These are phyloP conservation scores for Penicillium corylophilum DNA, from an alignment of 2,329 filamentous ascomycete species.

Conservation along the genomic window DNA sequence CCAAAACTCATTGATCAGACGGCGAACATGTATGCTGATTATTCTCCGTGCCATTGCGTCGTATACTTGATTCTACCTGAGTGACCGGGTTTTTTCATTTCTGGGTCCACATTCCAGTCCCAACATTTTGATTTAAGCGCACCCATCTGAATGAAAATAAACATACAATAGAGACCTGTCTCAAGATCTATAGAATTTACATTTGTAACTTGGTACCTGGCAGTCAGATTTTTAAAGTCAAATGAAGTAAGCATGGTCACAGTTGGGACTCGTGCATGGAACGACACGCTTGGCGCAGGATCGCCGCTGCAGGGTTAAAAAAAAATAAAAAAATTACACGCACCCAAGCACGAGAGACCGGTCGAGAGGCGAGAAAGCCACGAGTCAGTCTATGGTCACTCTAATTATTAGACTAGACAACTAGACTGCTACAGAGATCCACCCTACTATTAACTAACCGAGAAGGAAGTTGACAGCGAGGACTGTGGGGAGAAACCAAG, in stretches of 20 bases:
- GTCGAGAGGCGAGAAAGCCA: neutral
- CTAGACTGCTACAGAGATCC: neutral
- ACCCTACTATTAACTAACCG: neutral
- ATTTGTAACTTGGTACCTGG: neutral
- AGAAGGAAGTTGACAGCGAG: neutral
- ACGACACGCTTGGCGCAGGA: conserved; percentile 17
- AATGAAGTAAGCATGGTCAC: neutral
- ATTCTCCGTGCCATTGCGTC: neutral
- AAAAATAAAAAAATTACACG: neutral
- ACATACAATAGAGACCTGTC: neutral
- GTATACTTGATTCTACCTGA: neutral
- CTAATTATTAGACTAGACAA: neutral
- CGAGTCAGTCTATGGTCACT: neutral
- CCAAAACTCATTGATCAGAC: neutral
- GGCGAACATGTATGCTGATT: neutral
- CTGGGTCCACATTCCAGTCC: conserved; percentile 17
- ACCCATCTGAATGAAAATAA: conserved; percentile 11
- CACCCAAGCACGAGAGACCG: neutral
- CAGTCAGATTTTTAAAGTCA: neutral
- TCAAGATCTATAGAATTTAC: neutral
- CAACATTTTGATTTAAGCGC: conserved; percentile 13
- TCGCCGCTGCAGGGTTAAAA: conserved; percentile 14
- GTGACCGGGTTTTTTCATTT: neutral
- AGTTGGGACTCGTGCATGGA: conserved; percentile 2
- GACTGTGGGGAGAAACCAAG: conserved; percentile 7